Percentiles rank a stretch among this genome's conserved stretches.
These are phyloP conservation scores for Lactarius quietus DNA, from an alignment of 768 basidiomycete genomes.

Conservation along the genomic window DNA sequence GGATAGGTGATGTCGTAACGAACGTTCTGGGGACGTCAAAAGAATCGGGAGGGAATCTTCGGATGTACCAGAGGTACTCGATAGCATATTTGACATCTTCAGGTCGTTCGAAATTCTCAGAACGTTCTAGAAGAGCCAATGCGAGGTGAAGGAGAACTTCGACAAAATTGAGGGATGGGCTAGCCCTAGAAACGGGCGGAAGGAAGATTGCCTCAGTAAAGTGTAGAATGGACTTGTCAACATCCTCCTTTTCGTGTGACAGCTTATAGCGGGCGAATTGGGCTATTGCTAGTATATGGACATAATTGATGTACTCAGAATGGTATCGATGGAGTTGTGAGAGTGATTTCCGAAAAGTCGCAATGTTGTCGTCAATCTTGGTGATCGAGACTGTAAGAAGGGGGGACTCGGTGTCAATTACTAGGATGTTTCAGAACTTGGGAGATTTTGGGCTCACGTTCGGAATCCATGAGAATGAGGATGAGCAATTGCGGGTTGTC, in stretches of 20 bases:
- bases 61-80: too few species aligned
- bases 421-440: background rate
- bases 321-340: background rate
- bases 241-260: background rate
- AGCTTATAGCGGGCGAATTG: background rate
- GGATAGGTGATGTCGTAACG: background rate
- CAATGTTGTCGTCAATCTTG: background rate
- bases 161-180: background rate
- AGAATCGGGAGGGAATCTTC: background rate
- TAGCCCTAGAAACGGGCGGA: background rate
- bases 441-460: background rate
- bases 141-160: background rate
- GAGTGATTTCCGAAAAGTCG: background rate
- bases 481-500: too few species aligned
- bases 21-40: background rate
- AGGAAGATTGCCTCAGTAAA: background rate
- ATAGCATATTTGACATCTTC: background rate
- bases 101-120: background rate
- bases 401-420: background rate
- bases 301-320: background rate
- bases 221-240: background rate
- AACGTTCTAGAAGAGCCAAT: background rate
- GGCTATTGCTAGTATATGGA: accelerated
- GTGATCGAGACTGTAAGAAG: background rate
- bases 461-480: too few species aligned